Evolutionary conservation across 2,329 filamentous ascomycete genomes (phyloP).

Genomic region (Thyridium curvatum): DNA sequence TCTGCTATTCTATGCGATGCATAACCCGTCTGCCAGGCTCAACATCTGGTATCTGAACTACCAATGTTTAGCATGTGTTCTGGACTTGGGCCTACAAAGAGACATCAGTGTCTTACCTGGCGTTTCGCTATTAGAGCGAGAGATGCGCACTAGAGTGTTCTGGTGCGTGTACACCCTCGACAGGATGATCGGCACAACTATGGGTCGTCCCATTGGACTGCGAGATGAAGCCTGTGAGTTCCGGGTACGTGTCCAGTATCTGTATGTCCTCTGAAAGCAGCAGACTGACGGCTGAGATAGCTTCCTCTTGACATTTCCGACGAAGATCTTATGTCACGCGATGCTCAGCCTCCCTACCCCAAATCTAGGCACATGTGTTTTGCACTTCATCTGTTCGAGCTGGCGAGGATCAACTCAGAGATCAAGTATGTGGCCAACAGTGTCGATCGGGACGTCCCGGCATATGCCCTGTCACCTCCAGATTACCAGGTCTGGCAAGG

Average conservation of each 20-base stretch:
- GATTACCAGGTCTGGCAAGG: conserved; percentile 40
- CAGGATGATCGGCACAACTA: conserved; percentile 44
- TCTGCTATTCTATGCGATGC: conserved; percentile 41
- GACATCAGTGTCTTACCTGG: conserved; percentile 34
- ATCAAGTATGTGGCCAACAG: conserved; percentile 53
- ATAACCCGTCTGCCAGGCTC: conserved; percentile 39
- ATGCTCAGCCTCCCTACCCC: conserved; percentile 9
- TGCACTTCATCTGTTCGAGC: conserved; percentile 41
- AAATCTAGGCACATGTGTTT: conserved; percentile 24
- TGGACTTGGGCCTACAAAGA: conserved; percentile 46
- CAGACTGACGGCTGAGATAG: too few relatives aligned
- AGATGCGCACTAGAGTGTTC: conserved; percentile 49
- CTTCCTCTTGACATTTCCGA: too few relatives aligned
- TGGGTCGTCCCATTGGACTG: conserved; percentile 48
- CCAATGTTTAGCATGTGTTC: conserved; percentile 42
- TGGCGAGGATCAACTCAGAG: conserved; percentile 44
- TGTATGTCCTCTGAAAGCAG: too few relatives aligned
- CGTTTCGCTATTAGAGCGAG: conserved; percentile 40
- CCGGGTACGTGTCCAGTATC: conserved; percentile 35
- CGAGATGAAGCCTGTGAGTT: conserved; percentile 49
- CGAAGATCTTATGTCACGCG: conserved; percentile 1
- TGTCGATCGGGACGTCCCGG: conserved; percentile 36
- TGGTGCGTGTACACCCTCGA: conserved; percentile 49
- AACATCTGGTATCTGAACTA: conserved; percentile 51
- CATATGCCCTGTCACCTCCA: conserved; percentile 39